Percentiles rank a stretch among this genome's conserved stretches.
phyloP scores from a whole-genome alignment of 2,329 filamentous ascomycete genomes.

The Cordyceps cicadae region DNA sequence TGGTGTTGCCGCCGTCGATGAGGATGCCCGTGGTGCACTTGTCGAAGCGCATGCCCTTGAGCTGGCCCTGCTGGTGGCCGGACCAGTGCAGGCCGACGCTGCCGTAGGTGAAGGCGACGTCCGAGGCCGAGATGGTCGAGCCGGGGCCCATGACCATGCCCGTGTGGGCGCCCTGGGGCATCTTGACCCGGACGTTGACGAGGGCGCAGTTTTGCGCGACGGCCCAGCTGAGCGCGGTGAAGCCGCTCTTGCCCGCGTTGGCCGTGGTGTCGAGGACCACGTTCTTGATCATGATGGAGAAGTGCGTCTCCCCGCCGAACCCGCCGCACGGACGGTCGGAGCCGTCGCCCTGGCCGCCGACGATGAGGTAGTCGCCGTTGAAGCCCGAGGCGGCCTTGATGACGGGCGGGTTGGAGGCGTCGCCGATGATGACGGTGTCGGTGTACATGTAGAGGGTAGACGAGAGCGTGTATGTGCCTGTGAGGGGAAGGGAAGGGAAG shows the following conservation, averaged over 20 bases:
- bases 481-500: no score
- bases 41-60: slow-evolving; percentile 9
- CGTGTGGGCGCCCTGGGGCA: slow-evolving; percentile 14
- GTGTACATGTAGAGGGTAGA: slow-evolving; percentile 14
- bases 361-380: slow-evolving; percentile 35
- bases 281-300: slow-evolving; percentile 17
- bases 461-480: slow-evolving; percentile 15
- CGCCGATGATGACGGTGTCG: slow-evolving; percentile 73
- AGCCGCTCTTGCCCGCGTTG: slow-evolving; percentile 12
- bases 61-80: slow-evolving; percentile 7
- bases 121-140: slow-evolving; percentile 16
- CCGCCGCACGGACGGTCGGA: slow-evolving; percentile 12
- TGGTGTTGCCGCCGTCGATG: slow-evolving; percentile 8
- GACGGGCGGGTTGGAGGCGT: slow-evolving; percentile 59
- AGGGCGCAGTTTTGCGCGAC: slow-evolving; percentile 17
- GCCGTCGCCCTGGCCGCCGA: slow-evolving; percentile 15
- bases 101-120: slow-evolving; percentile 15
- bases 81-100: slow-evolving; percentile 17
- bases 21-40: slow-evolving; percentile 12
- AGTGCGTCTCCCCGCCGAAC: slow-evolving; percentile 16
- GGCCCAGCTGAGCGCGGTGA: slow-evolving; percentile 16
- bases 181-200: slow-evolving; percentile 15
- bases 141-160: slow-evolving; percentile 14
- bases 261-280: slow-evolving; percentile 16
- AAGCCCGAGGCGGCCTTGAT: slow-evolving; percentile 63